A percentile compares a stretch with the other conserved stretches of the same genome.
phyloP scores from a whole-genome alignment of 345 rosid species.

The Salix exigua region DNA sequence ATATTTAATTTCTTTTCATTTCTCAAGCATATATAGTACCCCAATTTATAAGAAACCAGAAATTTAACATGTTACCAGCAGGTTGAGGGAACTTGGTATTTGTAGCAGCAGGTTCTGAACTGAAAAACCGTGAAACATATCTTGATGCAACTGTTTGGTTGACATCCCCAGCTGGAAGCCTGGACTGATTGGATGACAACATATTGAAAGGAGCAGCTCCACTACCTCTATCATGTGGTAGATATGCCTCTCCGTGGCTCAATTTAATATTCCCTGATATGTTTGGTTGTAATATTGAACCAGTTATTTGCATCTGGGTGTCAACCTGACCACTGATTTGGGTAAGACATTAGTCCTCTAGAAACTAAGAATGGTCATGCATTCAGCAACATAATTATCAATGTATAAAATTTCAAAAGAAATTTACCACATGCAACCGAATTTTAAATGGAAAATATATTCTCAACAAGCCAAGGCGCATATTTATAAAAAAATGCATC shows the following conservation, averaged over 20 bases:
- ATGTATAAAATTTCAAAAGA: not conserved
- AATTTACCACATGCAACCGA: not conserved
- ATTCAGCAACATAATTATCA: constrained; percentile 2
- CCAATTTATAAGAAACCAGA: no score
- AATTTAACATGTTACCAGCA: constrained; percentile 42
- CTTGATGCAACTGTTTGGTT: constrained; percentile 84
- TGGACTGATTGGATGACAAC: constrained; percentile 65
- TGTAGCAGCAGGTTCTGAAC: constrained; percentile 63
- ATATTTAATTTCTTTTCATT: no score
- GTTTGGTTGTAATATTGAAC: constrained; percentile 91
- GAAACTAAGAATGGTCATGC: not conserved
- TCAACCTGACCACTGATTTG: constrained; percentile 93
- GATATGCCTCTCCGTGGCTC: constrained; percentile 98
- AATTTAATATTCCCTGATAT: constrained; percentile 89
- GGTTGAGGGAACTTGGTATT: constrained; percentile 53
- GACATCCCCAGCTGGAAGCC: constrained; percentile 58
- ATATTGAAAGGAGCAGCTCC: constrained; percentile 68
- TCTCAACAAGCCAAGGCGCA: not conserved
- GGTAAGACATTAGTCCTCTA: constrained; percentile 11
- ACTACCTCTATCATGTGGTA: constrained; percentile 93
- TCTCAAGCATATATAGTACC: no score
- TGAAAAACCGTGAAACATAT: constrained; percentile 72
- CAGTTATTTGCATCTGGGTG: constrained; percentile 81
- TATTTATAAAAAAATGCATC: not conserved
- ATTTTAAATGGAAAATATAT: not conserved